These are phyloP conservation scores for Boletus bicolor DNA, from an alignment of 768 basidiomycete species.

Conservation along the genomic window DNA sequence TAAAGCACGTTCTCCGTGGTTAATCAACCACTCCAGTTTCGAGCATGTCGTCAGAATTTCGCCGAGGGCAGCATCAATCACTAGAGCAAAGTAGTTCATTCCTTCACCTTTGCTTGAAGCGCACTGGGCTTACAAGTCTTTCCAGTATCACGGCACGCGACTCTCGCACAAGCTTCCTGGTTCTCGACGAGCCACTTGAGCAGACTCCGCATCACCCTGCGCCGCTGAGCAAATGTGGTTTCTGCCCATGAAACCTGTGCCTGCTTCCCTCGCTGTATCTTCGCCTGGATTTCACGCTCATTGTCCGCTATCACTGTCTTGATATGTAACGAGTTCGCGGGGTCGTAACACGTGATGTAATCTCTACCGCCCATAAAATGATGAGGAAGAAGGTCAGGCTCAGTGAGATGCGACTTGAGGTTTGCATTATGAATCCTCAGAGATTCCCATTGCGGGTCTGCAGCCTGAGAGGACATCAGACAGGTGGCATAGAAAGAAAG, in stretches of 20 bases:
- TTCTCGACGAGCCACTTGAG: conserved; percentile 93
- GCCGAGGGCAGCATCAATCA: conserved; percentile 90
- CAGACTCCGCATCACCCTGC: conserved; percentile 81
- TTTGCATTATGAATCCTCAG: conserved; percentile 53
- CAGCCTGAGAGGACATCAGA: conserved; percentile 41
- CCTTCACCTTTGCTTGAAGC: background rate
- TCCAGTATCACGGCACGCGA: conserved; percentile 91
- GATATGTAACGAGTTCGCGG: conserved; percentile 81
- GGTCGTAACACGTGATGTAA: conserved; percentile 91
- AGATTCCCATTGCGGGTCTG: conserved; percentile 57
- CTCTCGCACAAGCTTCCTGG: conserved; percentile 79
- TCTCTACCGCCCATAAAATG: conserved; percentile 45
- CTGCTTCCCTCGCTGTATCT: conserved; percentile 58
- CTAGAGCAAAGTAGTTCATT: conserved; percentile 38
- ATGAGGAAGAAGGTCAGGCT: conserved; percentile 52
- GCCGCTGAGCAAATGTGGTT: conserved; percentile 74
- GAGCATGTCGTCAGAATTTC: conserved; percentile 94
- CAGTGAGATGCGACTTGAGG: conserved; percentile 62
- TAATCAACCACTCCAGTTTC: conserved; percentile 90
- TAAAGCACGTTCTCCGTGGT: conserved; percentile 77
- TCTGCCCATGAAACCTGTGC: conserved; percentile 75
- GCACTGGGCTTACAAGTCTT: conserved; percentile 71
- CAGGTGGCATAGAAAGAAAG: background rate
- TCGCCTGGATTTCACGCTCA: conserved; percentile 64
- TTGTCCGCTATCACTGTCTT: conserved; percentile 75